A percentile compares a stretch with the other conserved stretches of the same genome.
phyloP scores from a whole-genome alignment of 345 rosid species.

The Trapa bicornis region DNA sequence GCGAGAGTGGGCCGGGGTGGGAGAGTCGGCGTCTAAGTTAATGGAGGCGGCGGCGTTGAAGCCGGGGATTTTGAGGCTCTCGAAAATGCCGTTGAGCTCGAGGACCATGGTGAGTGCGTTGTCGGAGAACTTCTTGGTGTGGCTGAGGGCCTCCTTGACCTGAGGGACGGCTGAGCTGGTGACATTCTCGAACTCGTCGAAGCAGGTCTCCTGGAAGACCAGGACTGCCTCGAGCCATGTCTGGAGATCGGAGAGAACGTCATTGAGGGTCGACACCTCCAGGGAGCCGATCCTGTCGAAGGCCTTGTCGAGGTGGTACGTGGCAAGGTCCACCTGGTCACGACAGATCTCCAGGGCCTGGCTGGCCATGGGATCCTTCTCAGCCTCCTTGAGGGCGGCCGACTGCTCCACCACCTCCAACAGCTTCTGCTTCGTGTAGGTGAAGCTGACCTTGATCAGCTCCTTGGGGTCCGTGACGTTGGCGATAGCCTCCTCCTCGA shows the following conservation, averaged over 20 bases:
- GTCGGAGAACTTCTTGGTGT: slow-evolving; percentile 22
- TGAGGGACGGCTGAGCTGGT: slow-evolving; percentile 18
- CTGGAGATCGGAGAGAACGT: slow-evolving; percentile 13
- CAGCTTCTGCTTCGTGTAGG: slow-evolving; percentile 15
- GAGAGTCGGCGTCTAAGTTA: too few species aligned
- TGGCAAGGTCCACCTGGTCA: slow-evolving; percentile 24
- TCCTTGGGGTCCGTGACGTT: slow-evolving; percentile 28
- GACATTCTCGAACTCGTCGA: slow-evolving; percentile 27
- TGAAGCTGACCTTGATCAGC: slow-evolving; percentile 23
- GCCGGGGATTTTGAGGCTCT: slow-evolving; percentile 9
- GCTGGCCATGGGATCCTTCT: slow-evolving; percentile 21
- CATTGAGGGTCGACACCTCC: slow-evolving; percentile 18
- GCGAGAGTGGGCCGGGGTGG: slow-evolving; percentile 2
- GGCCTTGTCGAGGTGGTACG: slow-evolving; percentile 16
- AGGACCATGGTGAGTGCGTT: slow-evolving; percentile 27
- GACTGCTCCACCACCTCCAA: slow-evolving; percentile 19
- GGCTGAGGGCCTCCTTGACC: slow-evolving; percentile 18
- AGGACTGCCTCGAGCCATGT: slow-evolving; percentile 26
- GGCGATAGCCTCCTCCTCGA: slow-evolving; percentile 11
- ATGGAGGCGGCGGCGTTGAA: not conserved
- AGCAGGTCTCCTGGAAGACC: slow-evolving; percentile 33
- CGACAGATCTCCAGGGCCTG: slow-evolving; percentile 24
- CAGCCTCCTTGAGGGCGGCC: slow-evolving; percentile 12
- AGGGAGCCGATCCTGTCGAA: slow-evolving; percentile 12
- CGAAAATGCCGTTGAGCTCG: slow-evolving; percentile 11